These are phyloP conservation scores for Trichothecium roseum DNA, from an alignment of 2,329 filamentous ascomycete species.

Conservation along the genomic window DNA sequence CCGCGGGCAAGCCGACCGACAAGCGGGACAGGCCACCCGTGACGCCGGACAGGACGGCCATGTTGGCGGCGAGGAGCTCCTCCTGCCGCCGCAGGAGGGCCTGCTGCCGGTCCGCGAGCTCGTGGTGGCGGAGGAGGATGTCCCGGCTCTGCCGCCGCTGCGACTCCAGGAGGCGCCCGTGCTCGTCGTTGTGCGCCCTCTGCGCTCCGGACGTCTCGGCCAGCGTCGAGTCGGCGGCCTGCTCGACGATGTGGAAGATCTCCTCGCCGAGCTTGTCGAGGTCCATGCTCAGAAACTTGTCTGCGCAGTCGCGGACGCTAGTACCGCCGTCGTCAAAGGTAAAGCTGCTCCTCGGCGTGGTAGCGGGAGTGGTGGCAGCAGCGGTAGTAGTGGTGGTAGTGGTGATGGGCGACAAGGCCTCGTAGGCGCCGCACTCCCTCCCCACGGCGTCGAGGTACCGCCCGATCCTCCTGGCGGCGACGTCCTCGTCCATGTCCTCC, in stretches of 20 bases:
- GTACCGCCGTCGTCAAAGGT: neutral
- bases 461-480: slow-evolving; percentile 13
- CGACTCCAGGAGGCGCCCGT: too few relatives aligned
- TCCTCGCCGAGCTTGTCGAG: slow-evolving; percentile 9
- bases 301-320: neutral
- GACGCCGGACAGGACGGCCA: too few relatives aligned
- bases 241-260: slow-evolving; percentile 18
- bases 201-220: slow-evolving; percentile 17
- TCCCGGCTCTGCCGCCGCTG: too few relatives aligned
- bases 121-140: too few relatives aligned
- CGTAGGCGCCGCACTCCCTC: slow-evolving; percentile 12
- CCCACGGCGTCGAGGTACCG: slow-evolving; percentile 15
- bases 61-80: too few relatives aligned
- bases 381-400: neutral
- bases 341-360: too few relatives aligned
- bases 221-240: slow-evolving; percentile 20
- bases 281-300: too few relatives aligned
- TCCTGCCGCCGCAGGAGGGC: too few relatives aligned
- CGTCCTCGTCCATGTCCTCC: slow-evolving; percentile 9
- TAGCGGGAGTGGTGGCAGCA: neutral
- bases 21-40: too few relatives aligned
- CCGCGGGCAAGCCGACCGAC: too few relatives aligned
- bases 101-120: too few relatives aligned
- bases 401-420: slow-evolving; percentile 1
- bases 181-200: slow-evolving; percentile 10